A percentile compares a stretch with the other conserved stretches of the same genome.
phyloP scores from a whole-genome alignment of 1,139 yeast genomes.

The Lodderomyces elongisporus region DNA sequence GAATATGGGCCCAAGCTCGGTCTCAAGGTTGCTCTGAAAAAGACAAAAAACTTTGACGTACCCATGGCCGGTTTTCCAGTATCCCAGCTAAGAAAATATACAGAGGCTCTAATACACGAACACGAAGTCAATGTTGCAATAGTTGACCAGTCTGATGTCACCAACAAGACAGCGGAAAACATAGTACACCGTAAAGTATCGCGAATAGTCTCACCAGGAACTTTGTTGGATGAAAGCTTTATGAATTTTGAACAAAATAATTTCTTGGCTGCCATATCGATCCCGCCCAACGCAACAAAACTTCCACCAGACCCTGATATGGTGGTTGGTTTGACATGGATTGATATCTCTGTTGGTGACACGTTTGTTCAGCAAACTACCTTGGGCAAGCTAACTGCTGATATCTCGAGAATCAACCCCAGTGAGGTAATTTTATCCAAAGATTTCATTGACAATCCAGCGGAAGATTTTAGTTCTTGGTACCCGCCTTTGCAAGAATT shows the following conservation, averaged over 20 bases:
- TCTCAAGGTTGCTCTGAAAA: conserved; percentile 40
- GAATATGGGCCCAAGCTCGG: conserved; percentile 68
- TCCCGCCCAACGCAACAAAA: conserved; percentile 46
- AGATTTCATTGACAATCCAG: conserved; percentile 5
- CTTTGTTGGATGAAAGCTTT: conserved; percentile 82
- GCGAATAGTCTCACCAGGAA: conserved; percentile 87
- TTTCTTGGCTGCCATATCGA: conserved; percentile 59
- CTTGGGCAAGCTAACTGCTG: conserved; percentile 50
- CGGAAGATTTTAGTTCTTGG: conserved; percentile 39
- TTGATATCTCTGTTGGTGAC: conserved; percentile 81
- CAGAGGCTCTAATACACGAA: conserved; percentile 68
- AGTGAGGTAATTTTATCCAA: conserved; percentile 53
- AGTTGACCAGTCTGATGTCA: conserved; percentile 58
- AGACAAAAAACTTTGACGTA: conserved; percentile 44
- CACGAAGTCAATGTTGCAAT: conserved; percentile 70
- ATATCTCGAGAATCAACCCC: conserved; percentile 62
- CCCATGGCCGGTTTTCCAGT: conserved; percentile 94
- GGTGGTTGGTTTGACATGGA: conserved; percentile 75
- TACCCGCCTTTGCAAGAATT: conserved; percentile 57
- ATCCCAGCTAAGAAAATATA: conserved; percentile 63
- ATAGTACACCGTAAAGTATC: conserved; percentile 65
- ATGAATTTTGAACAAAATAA: conserved; percentile 70
- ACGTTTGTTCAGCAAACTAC: conserved; percentile 63
- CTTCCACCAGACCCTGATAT: conserved; percentile 43
- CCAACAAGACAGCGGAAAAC: conserved; percentile 18